Percentiles rank a stretch among this genome's conserved stretches.
Conservation (phyloP, 2,329 filamentous ascomycete genomes). For the Cladosporium halotolerans region DNA sequence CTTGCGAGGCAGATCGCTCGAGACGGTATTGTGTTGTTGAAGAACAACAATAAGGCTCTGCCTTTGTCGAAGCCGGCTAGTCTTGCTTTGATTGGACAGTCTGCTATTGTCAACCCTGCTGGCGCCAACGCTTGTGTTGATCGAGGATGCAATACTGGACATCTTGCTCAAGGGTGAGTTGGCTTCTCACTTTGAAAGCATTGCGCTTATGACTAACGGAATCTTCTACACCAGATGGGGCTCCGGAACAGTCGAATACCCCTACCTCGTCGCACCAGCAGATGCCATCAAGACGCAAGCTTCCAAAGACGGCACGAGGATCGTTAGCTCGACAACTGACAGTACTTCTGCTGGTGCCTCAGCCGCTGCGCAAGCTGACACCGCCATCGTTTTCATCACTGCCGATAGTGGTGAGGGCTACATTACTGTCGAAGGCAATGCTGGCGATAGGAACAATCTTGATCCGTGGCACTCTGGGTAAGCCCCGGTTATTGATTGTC, state of each 20-base stretch:
- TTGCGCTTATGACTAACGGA: not conserved
- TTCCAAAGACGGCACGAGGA: slow-evolving; percentile 27
- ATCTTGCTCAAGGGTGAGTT: slow-evolving; percentile 32
- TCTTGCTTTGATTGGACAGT: slow-evolving; percentile 35
- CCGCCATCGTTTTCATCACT: slow-evolving; percentile 55
- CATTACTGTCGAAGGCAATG: slow-evolving; percentile 38
- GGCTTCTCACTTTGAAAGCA: not conserved
- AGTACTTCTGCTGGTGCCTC: slow-evolving; percentile 26
- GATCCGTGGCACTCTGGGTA: slow-evolving; percentile 37
- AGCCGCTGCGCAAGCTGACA: slow-evolving; percentile 26
- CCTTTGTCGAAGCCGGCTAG: slow-evolving; percentile 44
- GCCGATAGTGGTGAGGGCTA: slow-evolving; percentile 43
- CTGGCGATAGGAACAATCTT: slow-evolving; percentile 36
- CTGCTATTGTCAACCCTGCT: slow-evolving; percentile 44
- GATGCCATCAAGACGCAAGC: slow-evolving; percentile 35
- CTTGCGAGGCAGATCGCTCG: slow-evolving; percentile 46
- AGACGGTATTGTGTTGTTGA: slow-evolving; percentile 55
- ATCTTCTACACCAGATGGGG: slow-evolving; percentile 25
- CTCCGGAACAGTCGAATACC: slow-evolving; percentile 34
- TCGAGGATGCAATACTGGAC: slow-evolving; percentile 56
- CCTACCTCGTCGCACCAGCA: slow-evolving; percentile 35
- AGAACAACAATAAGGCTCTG: slow-evolving; percentile 54
- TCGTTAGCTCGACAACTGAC: slow-evolving; percentile 17
- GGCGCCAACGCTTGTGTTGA: slow-evolving; percentile 75
- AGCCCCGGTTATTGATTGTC: not conserved